Percentiles rank a stretch among this genome's conserved stretches.
phyloP scores from a whole-genome alignment of 805 yeast genomes.

The Millerozyma miso region DNA sequence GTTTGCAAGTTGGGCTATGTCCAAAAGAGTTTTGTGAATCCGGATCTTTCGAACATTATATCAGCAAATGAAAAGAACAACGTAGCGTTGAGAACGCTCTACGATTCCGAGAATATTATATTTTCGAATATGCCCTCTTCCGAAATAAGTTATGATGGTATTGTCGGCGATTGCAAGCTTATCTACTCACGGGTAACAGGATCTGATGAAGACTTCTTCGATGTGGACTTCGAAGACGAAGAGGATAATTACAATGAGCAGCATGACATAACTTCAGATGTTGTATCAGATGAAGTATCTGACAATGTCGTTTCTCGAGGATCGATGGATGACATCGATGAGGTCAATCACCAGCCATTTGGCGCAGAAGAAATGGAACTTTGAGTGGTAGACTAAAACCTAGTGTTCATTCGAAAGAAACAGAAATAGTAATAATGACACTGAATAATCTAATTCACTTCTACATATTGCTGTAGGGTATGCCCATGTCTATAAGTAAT shows the following conservation, averaged over 20 bases:
- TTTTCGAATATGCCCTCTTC: conserved; percentile 66
- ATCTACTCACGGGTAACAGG: conserved; percentile 81
- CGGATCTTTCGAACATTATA: conserved; percentile 36
- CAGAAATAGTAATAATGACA: too few relatives aligned
- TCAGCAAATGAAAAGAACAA: conserved; percentile 25
- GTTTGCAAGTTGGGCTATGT: conserved; percentile 39
- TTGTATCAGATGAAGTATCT: not conserved
- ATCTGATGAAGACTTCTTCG: conserved; percentile 92
- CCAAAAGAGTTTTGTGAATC: conserved; percentile 33
- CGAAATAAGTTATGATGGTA: conserved; percentile 89
- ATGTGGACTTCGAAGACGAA: conserved; percentile 94
- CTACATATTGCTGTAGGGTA: not conserved
- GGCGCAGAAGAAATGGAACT: conserved; percentile 44
- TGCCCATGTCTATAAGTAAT: not conserved
- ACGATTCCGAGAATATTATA: conserved; percentile 41
- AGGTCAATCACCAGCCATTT: conserved; percentile 37
- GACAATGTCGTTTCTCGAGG: conserved; percentile 10
- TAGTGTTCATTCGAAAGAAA: not conserved
- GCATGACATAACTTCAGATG: not conserved
- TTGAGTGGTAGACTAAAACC: not conserved
- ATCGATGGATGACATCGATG: conserved; percentile 37
- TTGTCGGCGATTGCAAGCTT: conserved; percentile 73
- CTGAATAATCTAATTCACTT: not conserved
- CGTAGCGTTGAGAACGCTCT: conserved; percentile 19
- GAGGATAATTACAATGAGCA: conserved; percentile 46